These are phyloP conservation scores for Sporothrix pallida DNA, from an alignment of 2,329 filamentous ascomycete genomes.

Conservation along the genomic window DNA sequence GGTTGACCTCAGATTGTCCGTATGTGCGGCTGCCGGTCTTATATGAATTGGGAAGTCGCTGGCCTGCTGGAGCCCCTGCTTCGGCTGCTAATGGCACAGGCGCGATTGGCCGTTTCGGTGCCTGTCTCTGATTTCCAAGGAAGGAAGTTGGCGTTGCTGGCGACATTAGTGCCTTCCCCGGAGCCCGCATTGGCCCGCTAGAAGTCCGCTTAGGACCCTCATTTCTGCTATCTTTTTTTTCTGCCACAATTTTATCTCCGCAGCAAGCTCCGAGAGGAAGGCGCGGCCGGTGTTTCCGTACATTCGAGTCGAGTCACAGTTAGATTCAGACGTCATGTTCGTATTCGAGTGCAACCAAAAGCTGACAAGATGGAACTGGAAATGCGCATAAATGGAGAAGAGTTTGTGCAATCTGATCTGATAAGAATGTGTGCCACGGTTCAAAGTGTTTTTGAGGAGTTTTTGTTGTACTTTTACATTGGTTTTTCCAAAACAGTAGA, in stretches of 20 bases:
- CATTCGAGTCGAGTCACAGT: not conserved
- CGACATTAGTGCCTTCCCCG: not conserved
- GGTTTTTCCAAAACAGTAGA: too few relatives aligned
- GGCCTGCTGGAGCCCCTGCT: not conserved
- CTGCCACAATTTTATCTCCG: slow-evolving; percentile 16
- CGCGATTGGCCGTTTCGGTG: slow-evolving; percentile 6
- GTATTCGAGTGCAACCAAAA: not conserved
- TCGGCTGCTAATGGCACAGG: slow-evolving; percentile 1
- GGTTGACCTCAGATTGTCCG: not conserved
- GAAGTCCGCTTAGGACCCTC: not conserved
- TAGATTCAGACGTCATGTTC: not conserved
- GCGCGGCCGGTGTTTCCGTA: not conserved
- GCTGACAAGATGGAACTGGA: not conserved
- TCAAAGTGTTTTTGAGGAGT: not conserved
- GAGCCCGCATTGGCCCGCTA: not conserved
- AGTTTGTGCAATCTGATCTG: not conserved
- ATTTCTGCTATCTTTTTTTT: not conserved
- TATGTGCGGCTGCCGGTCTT: slow-evolving; percentile 16
- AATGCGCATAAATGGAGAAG: not conserved
- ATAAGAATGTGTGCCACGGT: not conserved
- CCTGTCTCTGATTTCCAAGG: not conserved
- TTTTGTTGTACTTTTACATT: not conserved
- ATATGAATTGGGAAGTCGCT: slow-evolving; percentile 6
- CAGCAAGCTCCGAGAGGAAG: slow-evolving; percentile 13
- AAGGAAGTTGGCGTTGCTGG: not conserved